phyloP scores from a whole-genome alignment of 257 asterid genomes.

The Catharanthus roseus region DNA sequence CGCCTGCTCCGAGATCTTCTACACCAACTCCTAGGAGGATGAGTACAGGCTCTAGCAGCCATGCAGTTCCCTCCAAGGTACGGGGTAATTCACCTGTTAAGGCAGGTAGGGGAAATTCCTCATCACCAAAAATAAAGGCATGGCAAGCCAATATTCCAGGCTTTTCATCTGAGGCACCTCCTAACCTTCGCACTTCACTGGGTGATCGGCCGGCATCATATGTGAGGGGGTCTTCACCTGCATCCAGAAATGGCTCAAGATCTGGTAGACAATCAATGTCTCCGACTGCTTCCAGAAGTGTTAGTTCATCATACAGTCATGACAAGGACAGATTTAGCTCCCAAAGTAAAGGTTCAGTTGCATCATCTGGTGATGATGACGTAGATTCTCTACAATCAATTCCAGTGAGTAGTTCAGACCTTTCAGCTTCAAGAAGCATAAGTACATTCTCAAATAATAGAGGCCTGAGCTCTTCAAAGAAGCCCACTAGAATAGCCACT shows the following conservation, averaged over 20 bases:
- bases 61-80: slow-evolving; percentile 43
- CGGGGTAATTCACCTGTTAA: slow-evolving; percentile 80
- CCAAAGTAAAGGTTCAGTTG: slow-evolving; percentile 74
- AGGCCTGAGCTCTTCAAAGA: slow-evolving; percentile 51
- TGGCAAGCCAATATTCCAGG: slow-evolving; percentile 90
- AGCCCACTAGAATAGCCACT: slow-evolving; percentile 47
- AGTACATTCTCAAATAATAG: slow-evolving; percentile 43
- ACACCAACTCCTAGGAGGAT: slow-evolving; percentile 71
- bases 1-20: slow-evolving; percentile 51
- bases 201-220: slow-evolving; percentile 91
- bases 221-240: slow-evolving; percentile 95
- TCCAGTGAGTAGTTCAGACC: slow-evolving; percentile 51
- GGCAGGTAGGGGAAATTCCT: slow-evolving; percentile 66
- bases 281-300: slow-evolving; percentile 82
- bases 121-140: slow-evolving; percentile 76
- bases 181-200: slow-evolving; percentile 92
- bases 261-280: slow-evolving; percentile 90
- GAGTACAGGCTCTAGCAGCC: slow-evolving; percentile 64
- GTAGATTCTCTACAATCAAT: slow-evolving; percentile 60
- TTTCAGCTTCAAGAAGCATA: slow-evolving; percentile 47
- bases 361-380: slow-evolving; percentile 92
- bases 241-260: slow-evolving; percentile 70
- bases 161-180: slow-evolving; percentile 85
- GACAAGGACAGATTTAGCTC: slow-evolving; percentile 68
- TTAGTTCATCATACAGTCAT: slow-evolving; percentile 67